Conservation (phyloP, 108 stramenopile genomes). For the Cyclotella sp. region DNA sequence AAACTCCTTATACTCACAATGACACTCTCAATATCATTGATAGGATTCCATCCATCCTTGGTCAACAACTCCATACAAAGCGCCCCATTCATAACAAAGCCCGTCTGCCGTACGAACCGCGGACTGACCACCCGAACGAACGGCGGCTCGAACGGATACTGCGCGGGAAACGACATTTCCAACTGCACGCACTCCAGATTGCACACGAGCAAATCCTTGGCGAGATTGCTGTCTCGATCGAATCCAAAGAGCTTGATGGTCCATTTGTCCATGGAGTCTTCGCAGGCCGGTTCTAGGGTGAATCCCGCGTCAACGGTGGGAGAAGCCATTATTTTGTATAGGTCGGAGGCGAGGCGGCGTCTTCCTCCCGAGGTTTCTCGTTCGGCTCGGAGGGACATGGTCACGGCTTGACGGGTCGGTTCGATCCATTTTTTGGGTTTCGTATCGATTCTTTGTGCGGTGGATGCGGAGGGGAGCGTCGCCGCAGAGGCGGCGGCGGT, state of each 20-base stretch:
- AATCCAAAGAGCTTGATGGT: slow-evolving; percentile 91
- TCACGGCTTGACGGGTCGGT: slow-evolving; percentile 76
- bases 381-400: slow-evolving; percentile 85
- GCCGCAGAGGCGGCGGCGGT: too few species aligned
- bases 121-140: slow-evolving; percentile 89
- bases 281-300: slow-evolving; percentile 67
- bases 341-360: slow-evolving; percentile 81
- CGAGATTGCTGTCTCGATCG: slow-evolving; percentile 78
- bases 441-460: too few species aligned
- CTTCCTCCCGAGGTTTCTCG: slow-evolving; percentile 84
- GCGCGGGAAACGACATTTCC: slow-evolving; percentile 93
- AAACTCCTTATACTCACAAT: slow-evolving; percentile 91
- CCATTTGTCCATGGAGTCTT: slow-evolving; percentile 90
- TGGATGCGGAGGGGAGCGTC: too few species aligned
- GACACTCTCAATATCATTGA: slow-evolving; percentile 94
- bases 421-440: slow-evolving; percentile 77
- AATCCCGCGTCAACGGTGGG: slow-evolving; percentile 89
- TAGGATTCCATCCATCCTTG: slow-evolving; percentile 93
- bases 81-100: slow-evolving; percentile 95
- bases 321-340: slow-evolving; percentile 88
- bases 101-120: slow-evolving; percentile 89
- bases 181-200: slow-evolving; percentile 83
- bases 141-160: slow-evolving; percentile 93
- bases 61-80: slow-evolving; percentile 94
- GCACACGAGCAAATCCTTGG: slow-evolving; percentile 79